A percentile compares a stretch with the other conserved stretches of the same genome.
Conservation (phyloP, 208 protist species). For the Entamoeba moshkovskii region DNA sequence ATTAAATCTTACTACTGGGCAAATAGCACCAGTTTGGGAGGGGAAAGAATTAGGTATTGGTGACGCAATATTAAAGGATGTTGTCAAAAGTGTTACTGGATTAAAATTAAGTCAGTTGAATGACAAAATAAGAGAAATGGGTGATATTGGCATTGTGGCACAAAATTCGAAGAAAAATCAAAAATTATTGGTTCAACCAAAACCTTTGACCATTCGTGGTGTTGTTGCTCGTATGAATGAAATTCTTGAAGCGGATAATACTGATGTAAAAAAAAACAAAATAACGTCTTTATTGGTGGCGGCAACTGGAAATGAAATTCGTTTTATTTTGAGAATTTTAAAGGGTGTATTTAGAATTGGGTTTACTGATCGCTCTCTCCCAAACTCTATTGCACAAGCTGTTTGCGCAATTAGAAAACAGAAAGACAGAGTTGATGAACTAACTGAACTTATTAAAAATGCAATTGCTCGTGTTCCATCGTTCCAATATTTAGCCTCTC, state of each 20-base stretch:
- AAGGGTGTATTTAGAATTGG: slow-evolving; percentile 90
- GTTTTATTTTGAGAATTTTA: slow-evolving; percentile 77
- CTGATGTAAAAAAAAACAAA: slow-evolving; percentile 33
- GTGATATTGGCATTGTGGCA: slow-evolving; percentile 81
- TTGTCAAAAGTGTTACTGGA: slow-evolving; percentile 74
- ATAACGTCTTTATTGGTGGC: slow-evolving; percentile 75
- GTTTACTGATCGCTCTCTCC: slow-evolving; percentile 75
- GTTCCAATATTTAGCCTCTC: background rate
- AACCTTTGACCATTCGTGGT: slow-evolving; percentile 59
- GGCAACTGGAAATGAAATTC: slow-evolving; percentile 65
- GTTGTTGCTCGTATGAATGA: slow-evolving; percentile 67
- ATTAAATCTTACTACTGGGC: slow-evolving; percentile 6
- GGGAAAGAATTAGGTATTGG: slow-evolving; percentile 89
- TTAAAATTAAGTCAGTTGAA: slow-evolving; percentile 58
- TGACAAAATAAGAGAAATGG: slow-evolving; percentile 60
- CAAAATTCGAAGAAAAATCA: slow-evolving; percentile 38
- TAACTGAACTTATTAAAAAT: background rate
- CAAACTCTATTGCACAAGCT: slow-evolving; percentile 74
- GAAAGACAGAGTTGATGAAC: background rate
- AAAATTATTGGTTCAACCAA: slow-evolving; percentile 63
- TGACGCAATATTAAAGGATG: slow-evolving; percentile 76
- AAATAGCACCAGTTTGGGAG: slow-evolving; percentile 73
- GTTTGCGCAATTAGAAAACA: background rate
- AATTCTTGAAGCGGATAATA: background rate
- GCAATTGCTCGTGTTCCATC: background rate